Evolutionary conservation across 2,329 filamentous ascomycete species (phyloP), one percentile per base, ranked within the genome.

Genomic region (Zymoseptoria pseudotritici): DNA sequence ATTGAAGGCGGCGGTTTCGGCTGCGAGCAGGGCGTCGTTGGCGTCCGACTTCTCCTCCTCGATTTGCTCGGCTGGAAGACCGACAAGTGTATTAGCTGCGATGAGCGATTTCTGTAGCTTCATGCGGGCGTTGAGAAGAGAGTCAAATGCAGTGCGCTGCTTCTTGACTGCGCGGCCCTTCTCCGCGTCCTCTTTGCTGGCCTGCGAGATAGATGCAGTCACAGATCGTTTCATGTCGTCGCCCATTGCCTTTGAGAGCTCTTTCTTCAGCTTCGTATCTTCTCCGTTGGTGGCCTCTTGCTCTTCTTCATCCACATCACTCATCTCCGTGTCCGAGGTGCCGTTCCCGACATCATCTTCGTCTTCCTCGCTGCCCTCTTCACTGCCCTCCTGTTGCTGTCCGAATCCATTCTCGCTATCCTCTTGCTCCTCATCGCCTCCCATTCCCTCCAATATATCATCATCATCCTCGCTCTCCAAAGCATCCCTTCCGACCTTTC

Each of bases 101-200:
- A 94, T 83, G 13, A 99, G 77, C 1, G 90, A 91, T 74, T 97
- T 97, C 74, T 99, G 95, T 19, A 99, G 78, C 62, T 93, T 89
- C 70, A 99, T 97, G 20, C 94, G 86, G 13, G 91, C 83, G 75
- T 96, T 96, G 31, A 99, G 82, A 0, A 97, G 83, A 0, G 89
- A 85, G 67, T 97, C 93, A 70, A 96, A 99, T 0, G 87, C 85
- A 63, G 87, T 87, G 56, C 91, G 86, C 76, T 99, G 94, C 59
- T 86, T 80, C 68, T 91, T 93, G 46, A 99, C 90, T 0, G 93
- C 93, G 58, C 83, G 77, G 11, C 94, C 94, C 75, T 97, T 97
- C 50, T 87, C 84, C 4, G 88, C 85, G 71, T 97, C 94, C 57
- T 85, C 85, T 70, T 87, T 86, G 56, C 86, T 86, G 1, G 88